Evolutionary conservation across 2,329 filamentous ascomycete genomes (phyloP).

Genomic region (Decorospora gaudefroyi): DNA sequence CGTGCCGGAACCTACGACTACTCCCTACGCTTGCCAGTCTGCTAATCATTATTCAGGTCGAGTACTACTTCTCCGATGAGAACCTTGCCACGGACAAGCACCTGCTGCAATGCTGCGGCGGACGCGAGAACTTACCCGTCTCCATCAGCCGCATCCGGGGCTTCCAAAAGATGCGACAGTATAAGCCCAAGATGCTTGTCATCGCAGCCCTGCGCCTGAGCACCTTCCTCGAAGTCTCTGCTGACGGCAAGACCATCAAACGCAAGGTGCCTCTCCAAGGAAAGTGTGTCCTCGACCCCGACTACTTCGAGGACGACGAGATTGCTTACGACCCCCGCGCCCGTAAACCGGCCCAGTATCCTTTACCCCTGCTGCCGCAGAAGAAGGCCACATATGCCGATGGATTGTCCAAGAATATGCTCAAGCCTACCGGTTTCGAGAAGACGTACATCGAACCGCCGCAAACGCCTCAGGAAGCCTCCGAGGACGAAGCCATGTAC

Average conservation of each 20-base stretch:
- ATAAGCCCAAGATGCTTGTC: conserved; percentile 49
- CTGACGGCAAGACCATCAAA: conserved; percentile 50
- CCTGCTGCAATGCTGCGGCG: conserved; percentile 50
- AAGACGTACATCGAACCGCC: conserved; percentile 81
- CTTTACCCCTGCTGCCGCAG: conserved; percentile 34
- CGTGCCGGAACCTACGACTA: background rate
- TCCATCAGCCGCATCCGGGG: conserved; percentile 51
- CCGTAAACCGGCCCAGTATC: conserved; percentile 28
- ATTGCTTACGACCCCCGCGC: conserved; percentile 40
- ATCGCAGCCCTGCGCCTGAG: conserved; percentile 50
- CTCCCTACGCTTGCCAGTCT: background rate
- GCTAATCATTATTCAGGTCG: conserved; percentile 41
- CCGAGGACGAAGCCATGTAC: conserved; percentile 72
- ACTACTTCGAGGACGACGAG: conserved; percentile 31
- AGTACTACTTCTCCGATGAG: conserved; percentile 57
- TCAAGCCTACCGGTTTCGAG: conserved; percentile 56
- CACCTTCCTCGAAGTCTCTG: conserved; percentile 49
- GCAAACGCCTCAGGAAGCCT: conserved; percentile 69
- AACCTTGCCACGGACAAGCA: conserved; percentile 52
- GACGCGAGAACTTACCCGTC: conserved; percentile 50
- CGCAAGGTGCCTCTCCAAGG: conserved; percentile 50
- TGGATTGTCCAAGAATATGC: conserved; percentile 50
- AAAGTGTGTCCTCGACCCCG: conserved; percentile 36
- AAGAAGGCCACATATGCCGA: conserved; percentile 37
- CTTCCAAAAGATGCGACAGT: conserved; percentile 54